A percentile compares a stretch with the other conserved stretches of the same genome.
Conservation (phyloP, 495 filamentous ascomycete genomes). For the Penicillium flavigenum region DNA sequence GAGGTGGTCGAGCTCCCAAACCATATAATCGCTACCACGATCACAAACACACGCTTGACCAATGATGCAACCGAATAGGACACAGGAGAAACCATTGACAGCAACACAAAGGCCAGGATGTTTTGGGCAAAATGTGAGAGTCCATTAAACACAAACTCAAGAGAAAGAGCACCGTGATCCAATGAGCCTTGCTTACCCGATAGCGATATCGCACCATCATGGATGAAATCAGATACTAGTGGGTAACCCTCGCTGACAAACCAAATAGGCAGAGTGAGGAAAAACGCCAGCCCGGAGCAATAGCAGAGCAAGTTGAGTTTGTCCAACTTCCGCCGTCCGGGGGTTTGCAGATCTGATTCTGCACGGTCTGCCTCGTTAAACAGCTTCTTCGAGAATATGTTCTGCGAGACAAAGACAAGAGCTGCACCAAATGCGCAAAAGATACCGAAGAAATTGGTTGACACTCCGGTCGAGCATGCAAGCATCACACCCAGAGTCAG, state of each 20-base stretch:
- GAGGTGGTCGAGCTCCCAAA: conserved; percentile 84
- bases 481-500: conserved; percentile 92
- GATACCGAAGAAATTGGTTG: conserved; percentile 84
- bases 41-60: conserved; percentile 97
- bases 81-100: conserved; percentile 90
- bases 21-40: conserved; percentile 92
- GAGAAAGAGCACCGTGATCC: conserved; percentile 71
- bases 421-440: conserved; percentile 82
- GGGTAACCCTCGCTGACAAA: conserved; percentile 82
- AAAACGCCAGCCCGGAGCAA: conserved; percentile 85
- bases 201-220: conserved; percentile 66
- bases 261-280: conserved; percentile 92
- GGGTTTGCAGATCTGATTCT: conserved; percentile 63
- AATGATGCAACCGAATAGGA: conserved; percentile 95
- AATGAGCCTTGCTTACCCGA: conserved; percentile 63
- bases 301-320: conserved; percentile 97
- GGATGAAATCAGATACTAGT: conserved; percentile 51
- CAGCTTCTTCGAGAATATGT: conserved; percentile 98
- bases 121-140: conserved; percentile 96
- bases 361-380: conserved; percentile 90
- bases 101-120: conserved; percentile 87
- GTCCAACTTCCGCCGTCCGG: conserved; percentile 73
- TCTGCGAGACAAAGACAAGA: conserved; percentile 95
- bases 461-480: conserved; percentile 87
- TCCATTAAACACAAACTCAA: conserved; percentile 95